A percentile compares a stretch with the other conserved stretches of the same genome.
phyloP scores from a whole-genome alignment of 176 grass and related monocot genomes.

The Olyra latifolia region DNA sequence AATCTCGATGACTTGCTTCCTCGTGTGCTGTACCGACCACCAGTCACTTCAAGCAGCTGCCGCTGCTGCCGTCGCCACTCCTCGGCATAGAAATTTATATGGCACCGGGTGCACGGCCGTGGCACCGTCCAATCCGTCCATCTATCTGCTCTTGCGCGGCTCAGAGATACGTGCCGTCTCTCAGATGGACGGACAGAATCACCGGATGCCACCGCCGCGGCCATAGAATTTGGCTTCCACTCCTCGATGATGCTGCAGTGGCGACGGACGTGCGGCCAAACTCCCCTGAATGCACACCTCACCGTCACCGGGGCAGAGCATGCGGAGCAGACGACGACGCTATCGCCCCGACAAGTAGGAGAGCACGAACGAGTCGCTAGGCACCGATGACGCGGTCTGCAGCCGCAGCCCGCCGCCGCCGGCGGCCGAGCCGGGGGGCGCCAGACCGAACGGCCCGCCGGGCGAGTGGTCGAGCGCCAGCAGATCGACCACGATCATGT shows the following conservation, averaged over 20 bases:
- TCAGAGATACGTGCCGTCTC: no score
- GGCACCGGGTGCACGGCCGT: no score
- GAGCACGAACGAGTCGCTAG: conserved; percentile 37
- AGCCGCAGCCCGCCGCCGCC: neutral
- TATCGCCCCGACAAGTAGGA: conserved; percentile 47
- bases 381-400: neutral
- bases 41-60: neutral
- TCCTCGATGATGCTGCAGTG: neutral
- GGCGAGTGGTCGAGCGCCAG: conserved; percentile 28
- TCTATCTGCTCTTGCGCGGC: no score
- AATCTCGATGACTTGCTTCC: no score
- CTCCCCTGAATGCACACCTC: neutral
- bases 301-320: neutral
- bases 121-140: no score
- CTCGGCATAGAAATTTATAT: no score
- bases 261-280: neutral
- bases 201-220: no score
- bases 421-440: neutral
- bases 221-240: no score
- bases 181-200: no score
- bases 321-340: neutral
- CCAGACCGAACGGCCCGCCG: neutral
- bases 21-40: neutral
- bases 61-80: neutral
- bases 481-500: conserved; percentile 47